Evolutionary conservation across 2,329 filamentous ascomycete species (phyloP), one percentile per base, ranked within the genome.

Genomic region (Ascochyta clinopodiicola): DNA sequence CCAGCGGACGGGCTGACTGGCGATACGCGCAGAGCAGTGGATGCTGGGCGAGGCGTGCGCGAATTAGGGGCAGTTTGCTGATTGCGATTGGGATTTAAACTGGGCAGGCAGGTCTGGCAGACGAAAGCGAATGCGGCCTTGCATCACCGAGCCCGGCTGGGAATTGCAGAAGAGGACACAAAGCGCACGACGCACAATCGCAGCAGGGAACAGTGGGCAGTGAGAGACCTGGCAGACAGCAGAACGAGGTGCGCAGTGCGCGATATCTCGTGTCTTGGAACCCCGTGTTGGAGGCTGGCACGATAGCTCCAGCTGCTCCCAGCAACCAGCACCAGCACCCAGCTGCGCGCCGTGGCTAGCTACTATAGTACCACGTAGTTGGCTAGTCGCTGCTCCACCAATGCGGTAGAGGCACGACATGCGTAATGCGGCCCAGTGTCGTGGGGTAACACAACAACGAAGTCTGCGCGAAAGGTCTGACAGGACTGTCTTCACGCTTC

Each of bases 1-100:
- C 34, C 17, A 36, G 46, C 42, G 45, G 40, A 45, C 35, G 52
- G 39, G 22, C 22, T 24, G 4, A 6, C 17, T 17, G 17, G 17
- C 17, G 17, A 17, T 17, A 17, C 17, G 17, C 17, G 17, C 17
- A 17, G 17, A 17, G 17, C 17, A 17, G 17, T 17, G 17, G 17
- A 17, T 40, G 52, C 38, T 50, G 52, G 40, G 42, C 19, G n/a
- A 36, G 29, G 39, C 22, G 44, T 45, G 36, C 42, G 39, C 47
- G 47, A 50, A 56, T 53, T 56, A 59, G 61, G 60, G 62, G 60
- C 58, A 46, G 56, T 37, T 59, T n/a, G 52, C 49, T 47, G 51
- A 45, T 35, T 42, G 44, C 17, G 50, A 32, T 38, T 51, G 57
- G 46, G 51, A 44, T 52, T 58, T 44, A 51, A 46, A 57, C 12